phyloP scores from a whole-genome alignment of 2,329 filamentous ascomycete genomes.

The Hypoxylon sp. region DNA sequence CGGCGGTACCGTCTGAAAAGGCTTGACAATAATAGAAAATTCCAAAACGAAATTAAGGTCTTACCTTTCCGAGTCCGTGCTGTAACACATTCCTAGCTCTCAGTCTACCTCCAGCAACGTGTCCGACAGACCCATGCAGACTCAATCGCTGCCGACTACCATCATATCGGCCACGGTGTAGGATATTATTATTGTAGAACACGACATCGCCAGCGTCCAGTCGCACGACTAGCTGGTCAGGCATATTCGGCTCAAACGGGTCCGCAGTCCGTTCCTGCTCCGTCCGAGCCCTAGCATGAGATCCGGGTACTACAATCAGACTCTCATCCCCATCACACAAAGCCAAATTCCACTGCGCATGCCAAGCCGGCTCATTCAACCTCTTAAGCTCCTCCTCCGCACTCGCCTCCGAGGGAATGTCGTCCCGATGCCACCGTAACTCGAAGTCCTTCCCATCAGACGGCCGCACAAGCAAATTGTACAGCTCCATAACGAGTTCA shows the following conservation, averaged over 20 bases:
- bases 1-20: background rate
- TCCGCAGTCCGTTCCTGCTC: constrained; percentile 76
- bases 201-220: constrained; percentile 82
- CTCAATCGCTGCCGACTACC: constrained; percentile 74
- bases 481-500: constrained; percentile 84
- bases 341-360: constrained; percentile 91
- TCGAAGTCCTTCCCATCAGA: constrained; percentile 78
- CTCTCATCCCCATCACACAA: constrained; percentile 78
- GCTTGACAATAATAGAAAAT: background rate
- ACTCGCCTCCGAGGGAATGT: constrained; percentile 77
- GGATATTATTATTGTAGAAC: constrained; percentile 92
- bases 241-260: constrained; percentile 73
- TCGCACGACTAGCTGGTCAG: constrained; percentile 75
- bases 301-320: constrained; percentile 82
- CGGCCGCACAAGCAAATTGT: constrained; percentile 86
- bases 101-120: constrained; percentile 66
- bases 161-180: constrained; percentile 79
- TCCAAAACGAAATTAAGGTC: constrained; percentile 3
- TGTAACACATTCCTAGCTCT: constrained; percentile 81
- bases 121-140: constrained; percentile 79
- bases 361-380: constrained; percentile 71
- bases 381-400: constrained; percentile 76
- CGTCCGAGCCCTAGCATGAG: constrained; percentile 79
- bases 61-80: constrained; percentile 73
- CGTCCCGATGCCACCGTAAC: constrained; percentile 88